A percentile compares a stretch with the other conserved stretches of the same genome.
These are phyloP conservation scores for Coemansia sp. DNA, from an alignment of 192 early-diverging fungal genomes.

Conservation along the genomic window DNA sequence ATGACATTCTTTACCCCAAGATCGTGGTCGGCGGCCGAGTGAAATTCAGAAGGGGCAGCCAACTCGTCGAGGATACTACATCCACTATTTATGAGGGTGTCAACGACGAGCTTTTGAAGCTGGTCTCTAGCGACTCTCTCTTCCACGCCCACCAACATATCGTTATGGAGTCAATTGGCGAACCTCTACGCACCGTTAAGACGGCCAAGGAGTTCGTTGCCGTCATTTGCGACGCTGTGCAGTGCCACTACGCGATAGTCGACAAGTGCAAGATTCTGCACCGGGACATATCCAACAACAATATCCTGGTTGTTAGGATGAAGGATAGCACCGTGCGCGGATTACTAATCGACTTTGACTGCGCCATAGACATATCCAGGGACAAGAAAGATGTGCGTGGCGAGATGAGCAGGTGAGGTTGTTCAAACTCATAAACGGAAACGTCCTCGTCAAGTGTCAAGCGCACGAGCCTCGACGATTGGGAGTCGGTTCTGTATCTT, in stretches of 20 bases:
- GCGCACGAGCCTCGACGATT: conserved; percentile 16
- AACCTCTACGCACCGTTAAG: not conserved
- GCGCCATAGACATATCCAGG: conserved; percentile 14
- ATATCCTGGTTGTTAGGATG: conserved; percentile 22
- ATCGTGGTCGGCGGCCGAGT: conserved; percentile 1
- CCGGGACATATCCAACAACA: conserved; percentile 28
- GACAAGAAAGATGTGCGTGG: not conserved
- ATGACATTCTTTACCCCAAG: not conserved
- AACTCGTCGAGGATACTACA: not conserved
- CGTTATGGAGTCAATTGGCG: conserved; percentile 16
- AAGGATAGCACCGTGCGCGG: conserved; percentile 8
- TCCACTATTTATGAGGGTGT: not conserved
- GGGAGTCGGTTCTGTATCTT: conserved; percentile 16
- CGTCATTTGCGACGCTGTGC: conserved; percentile 27
- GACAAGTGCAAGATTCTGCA: conserved; percentile 25
- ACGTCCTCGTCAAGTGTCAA: not conserved
- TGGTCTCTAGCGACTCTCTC: not conserved
- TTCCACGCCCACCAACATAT: conserved; percentile 15
- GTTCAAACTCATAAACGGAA: conserved; percentile 20
- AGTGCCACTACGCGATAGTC: conserved; percentile 15
- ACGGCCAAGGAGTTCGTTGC: conserved; percentile 18
- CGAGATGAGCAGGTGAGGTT: conserved; percentile 28
- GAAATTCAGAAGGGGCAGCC: not conserved
- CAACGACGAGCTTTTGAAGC: not conserved
- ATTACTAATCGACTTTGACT: conserved; percentile 33